phyloP scores from a whole-genome alignment of 2,329 filamentous ascomycete species.

The Fusarium sp. region DNA sequence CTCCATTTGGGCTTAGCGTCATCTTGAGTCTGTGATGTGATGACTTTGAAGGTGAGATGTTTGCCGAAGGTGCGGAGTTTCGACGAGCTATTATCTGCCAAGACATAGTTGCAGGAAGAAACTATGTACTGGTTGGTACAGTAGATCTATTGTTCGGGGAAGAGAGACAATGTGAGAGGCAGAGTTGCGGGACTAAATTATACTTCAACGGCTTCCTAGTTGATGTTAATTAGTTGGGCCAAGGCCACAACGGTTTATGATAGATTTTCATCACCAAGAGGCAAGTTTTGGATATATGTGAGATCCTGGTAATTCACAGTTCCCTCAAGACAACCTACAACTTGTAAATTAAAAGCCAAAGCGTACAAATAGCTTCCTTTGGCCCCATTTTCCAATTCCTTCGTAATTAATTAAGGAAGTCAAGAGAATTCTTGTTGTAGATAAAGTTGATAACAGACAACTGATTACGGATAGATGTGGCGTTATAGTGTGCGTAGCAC shows the following conservation, averaged over 20 bases:
- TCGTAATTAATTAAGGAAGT: background rate
- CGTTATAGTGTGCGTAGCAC: constrained; percentile 10
- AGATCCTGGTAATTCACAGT: background rate
- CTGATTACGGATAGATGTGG: constrained; percentile 1
- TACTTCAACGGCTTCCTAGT: constrained; percentile 1
- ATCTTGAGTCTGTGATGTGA: constrained; percentile 9
- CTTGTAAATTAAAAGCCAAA: background rate
- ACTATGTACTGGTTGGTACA: no score
- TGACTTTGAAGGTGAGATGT: constrained; percentile 21
- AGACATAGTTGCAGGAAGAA: background rate
- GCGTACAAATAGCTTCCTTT: background rate
- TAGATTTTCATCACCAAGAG: background rate
- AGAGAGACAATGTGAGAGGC: background rate
- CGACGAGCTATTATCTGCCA: constrained; percentile 6
- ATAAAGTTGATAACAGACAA: background rate
- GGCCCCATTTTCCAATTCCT: background rate
- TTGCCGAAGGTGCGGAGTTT: constrained; percentile 34
- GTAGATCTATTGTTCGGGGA: background rate
- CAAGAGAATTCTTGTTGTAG: background rate
- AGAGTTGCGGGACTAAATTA: background rate
- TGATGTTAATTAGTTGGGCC: background rate
- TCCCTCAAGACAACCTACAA: background rate
- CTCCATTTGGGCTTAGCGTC: constrained; percentile 32
- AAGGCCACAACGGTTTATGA: background rate
- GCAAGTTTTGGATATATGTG: background rate